Evolutionary conservation across 495 filamentous ascomycete genomes (phyloP).

Genomic region (Neurospora cerealis): DNA sequence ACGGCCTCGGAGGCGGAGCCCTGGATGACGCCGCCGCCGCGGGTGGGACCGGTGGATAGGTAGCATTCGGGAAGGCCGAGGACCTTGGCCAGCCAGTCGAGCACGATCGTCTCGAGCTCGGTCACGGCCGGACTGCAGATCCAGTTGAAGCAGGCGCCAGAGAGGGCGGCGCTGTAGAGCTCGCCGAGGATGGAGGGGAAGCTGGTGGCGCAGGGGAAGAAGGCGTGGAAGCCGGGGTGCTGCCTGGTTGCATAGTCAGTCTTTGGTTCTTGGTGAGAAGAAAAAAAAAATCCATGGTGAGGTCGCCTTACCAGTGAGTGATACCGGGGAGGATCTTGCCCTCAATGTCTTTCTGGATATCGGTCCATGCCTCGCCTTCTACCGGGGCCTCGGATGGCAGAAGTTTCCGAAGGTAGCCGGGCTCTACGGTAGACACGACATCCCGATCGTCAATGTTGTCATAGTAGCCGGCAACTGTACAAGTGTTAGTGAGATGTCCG

Average conservation of each 20-base stretch:
- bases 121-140: constrained; percentile 92
- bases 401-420: constrained; percentile 76
- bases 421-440: constrained; percentile 69
- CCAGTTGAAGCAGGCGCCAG: constrained; percentile 93
- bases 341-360: constrained; percentile 80
- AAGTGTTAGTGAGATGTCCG: neutral
- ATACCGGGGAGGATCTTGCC: constrained; percentile 85
- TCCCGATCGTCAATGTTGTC: constrained; percentile 58
- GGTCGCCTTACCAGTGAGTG: constrained; percentile 66
- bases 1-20: constrained; percentile 86
- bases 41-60: constrained; percentile 59
- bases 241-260: constrained; percentile 30
- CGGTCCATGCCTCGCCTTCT: constrained; percentile 64
- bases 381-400: constrained; percentile 65
- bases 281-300: neutral
- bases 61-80: constrained; percentile 66
- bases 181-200: constrained; percentile 89
- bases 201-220: constrained; percentile 75
- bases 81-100: constrained; percentile 82
- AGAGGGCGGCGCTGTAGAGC: constrained; percentile 83
- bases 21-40: constrained; percentile 88
- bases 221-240: constrained; percentile 92
- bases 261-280: neutral
- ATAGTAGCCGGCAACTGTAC: constrained; percentile 71
- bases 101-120: constrained; percentile 79